Evolutionary conservation across 2,329 filamentous ascomycete species (phyloP), one percentile per base, ranked within the genome.

Genomic region (Talaromyces atroroseus): DNA sequence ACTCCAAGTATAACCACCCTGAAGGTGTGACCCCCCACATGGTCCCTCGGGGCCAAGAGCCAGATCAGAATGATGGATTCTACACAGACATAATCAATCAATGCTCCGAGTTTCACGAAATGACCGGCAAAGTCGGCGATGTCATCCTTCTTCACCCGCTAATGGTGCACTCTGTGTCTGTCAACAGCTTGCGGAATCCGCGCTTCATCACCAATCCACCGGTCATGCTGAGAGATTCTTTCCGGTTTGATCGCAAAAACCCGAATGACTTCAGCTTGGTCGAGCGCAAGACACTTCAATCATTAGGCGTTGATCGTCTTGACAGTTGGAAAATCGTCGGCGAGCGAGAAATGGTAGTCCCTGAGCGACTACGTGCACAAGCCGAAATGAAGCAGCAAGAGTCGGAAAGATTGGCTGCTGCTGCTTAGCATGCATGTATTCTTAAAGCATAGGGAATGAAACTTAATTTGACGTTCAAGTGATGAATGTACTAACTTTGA

Each of bases 21-120:
- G 81, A 83, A 59, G 86, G 86, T 1, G 82, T 88, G 20, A 82
- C 79, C 23, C 84, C 85, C n/a, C 78, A 80, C 32, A 87, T 88
- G 84, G 76, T 76, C 21, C 80, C 83, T 0, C 74, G 84, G 1
- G 76, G 75, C 10, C 74, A 82, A 44, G 56, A 59, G 26, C 57
- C 54, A 11, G 57, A 52, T 16, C 49, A 63, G n/a, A 47, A 58
- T 1, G 59, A 63, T 48, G 55, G 62, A 49, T 66, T 65, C 70
- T 82, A 78, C 67, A 66, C 68, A 38, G 60, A 67, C 20, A 60
- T 79, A 2, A 71, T 70, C 67, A 46, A 67, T 60, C 49, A 67
- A 62, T 73, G 75, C 49, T 63, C 68, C 10, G 69, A 74, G 2
- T 82, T 82, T 59, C 71, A 76, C 34, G 79, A 82, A 61, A 77